Evolutionary conservation across 495 filamentous ascomycete species (phyloP).

Genomic region (Aspergillus carlsbadensis): DNA sequence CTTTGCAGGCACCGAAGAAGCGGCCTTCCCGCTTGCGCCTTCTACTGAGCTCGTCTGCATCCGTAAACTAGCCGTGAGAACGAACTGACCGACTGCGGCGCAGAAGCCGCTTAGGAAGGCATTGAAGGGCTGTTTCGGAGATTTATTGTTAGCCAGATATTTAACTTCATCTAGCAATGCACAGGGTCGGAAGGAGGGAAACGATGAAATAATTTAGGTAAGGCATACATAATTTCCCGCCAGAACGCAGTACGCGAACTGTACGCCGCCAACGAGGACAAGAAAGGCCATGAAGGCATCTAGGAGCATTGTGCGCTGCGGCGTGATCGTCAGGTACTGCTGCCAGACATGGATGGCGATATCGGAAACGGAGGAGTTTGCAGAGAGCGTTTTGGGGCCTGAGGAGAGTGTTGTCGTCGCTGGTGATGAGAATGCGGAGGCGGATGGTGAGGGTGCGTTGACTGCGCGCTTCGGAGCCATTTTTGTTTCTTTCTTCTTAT

Average conservation of each 20-base stretch:
- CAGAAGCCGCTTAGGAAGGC: conserved; percentile 94
- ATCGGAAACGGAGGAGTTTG: conserved; percentile 49
- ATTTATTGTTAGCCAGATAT: background rate
- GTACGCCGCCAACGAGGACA: conserved; percentile 77
- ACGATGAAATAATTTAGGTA: background rate
- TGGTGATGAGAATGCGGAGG: conserved; percentile 24
- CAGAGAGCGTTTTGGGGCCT: conserved; percentile 37
- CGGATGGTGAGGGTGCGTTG: conserved; percentile 22
- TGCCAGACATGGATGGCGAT: conserved; percentile 60
- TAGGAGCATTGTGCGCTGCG: conserved; percentile 87
- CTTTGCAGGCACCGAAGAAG: conserved; percentile 30
- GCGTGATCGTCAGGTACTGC: conserved; percentile 74
- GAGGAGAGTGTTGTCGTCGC: conserved; percentile 45
- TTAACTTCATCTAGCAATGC: too few relatives aligned
- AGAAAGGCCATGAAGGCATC: conserved; percentile 93
- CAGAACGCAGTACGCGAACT: conserved; percentile 91
- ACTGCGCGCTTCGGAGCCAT: conserved; percentile 54
- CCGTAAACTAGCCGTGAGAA: conserved; percentile 82
- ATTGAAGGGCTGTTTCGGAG: conserved; percentile 78
- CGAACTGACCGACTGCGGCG: conserved; percentile 95
- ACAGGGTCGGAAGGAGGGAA: too few relatives aligned
- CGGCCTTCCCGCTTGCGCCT: conserved; percentile 16
- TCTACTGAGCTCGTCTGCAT: conserved; percentile 71
- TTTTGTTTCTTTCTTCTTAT: conserved; percentile 11
- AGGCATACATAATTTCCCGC: conserved; percentile 90